These are phyloP conservation scores for Trichoderma sp. DNA, from an alignment of 2,329 filamentous ascomycete species.

Conservation along the genomic window DNA sequence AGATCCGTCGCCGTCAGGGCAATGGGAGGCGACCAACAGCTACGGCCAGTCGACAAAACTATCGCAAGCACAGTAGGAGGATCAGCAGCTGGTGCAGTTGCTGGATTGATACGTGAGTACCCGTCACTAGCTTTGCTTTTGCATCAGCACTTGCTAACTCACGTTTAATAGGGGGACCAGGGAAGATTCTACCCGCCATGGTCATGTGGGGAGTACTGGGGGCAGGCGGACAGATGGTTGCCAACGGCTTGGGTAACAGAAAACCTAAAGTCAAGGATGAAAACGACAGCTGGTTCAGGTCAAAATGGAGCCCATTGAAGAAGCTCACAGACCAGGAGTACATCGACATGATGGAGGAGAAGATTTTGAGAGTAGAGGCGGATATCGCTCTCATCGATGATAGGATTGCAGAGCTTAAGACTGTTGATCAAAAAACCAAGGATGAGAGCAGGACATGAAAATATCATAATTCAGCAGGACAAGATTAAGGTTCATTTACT, in stretches of 20 bases:
- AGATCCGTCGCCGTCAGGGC: slow-evolving; percentile 52
- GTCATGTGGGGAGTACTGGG: slow-evolving; percentile 53
- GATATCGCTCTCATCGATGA: slow-evolving; percentile 81
- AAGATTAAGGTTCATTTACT: background rate
- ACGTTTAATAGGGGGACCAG: slow-evolving; percentile 49
- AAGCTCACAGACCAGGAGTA: slow-evolving; percentile 75
- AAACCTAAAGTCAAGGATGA: slow-evolving; percentile 45
- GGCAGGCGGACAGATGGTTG: slow-evolving; percentile 46
- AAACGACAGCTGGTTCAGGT: slow-evolving; percentile 52
- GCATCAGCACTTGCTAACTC: slow-evolving; percentile 28
- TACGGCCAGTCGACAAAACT: slow-evolving; percentile 62
- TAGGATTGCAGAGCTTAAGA: slow-evolving; percentile 57
- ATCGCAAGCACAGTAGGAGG: slow-evolving; percentile 73
- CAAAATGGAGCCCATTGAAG: slow-evolving; percentile 72
- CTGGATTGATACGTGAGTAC: slow-evolving; percentile 57
- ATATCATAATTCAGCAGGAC: background rate
- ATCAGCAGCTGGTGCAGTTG: slow-evolving; percentile 67
- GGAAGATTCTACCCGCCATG: slow-evolving; percentile 56
- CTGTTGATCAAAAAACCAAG: slow-evolving; percentile 22
- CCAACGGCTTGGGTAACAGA: slow-evolving; percentile 39
- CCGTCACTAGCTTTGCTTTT: background rate
- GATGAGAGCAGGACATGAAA: slow-evolving; percentile 9
- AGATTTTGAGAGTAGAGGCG: slow-evolving; percentile 70
- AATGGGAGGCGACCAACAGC: slow-evolving; percentile 55
- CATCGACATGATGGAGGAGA: slow-evolving; percentile 69